A percentile compares a stretch with the other conserved stretches of the same genome.
Conservation (phyloP, 345 rosid genomes). For the Trapa bicornis region DNA sequence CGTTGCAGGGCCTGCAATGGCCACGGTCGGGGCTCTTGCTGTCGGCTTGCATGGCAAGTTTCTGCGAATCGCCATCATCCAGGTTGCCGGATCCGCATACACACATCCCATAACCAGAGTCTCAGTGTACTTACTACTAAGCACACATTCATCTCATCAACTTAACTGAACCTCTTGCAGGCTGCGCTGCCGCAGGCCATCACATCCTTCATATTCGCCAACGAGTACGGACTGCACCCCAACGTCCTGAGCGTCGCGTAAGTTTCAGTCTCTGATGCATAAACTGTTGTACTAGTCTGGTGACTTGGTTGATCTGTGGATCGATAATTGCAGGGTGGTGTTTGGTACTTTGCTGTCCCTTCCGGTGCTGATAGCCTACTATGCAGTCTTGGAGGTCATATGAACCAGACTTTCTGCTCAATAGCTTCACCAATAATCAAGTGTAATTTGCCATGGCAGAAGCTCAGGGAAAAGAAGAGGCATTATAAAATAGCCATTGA, state of each 20-base stretch:
- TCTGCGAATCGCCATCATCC: slow-evolving; percentile 25
- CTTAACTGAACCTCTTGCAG: slow-evolving; percentile 10
- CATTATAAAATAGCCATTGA: slow-evolving; percentile 1
- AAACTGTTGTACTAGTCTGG: no score
- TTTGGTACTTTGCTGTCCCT: no score
- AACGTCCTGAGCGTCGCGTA: slow-evolving; percentile 34
- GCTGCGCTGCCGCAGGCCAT: slow-evolving; percentile 37
- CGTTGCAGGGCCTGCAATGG: slow-evolving; percentile 26
- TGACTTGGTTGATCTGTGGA: no score
- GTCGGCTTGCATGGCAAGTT: slow-evolving; percentile 30
- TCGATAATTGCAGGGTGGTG: no score
- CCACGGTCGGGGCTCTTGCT: slow-evolving; percentile 19
- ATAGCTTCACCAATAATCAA: no score
- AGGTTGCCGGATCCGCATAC: slow-evolving; percentile 11
- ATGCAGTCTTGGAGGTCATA: no score
- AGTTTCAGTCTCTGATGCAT: slow-evolving; percentile 1
- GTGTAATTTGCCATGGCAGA: no score
- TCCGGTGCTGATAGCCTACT: no score
- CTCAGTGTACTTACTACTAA: neutral
- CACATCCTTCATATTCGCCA: slow-evolving; percentile 31
- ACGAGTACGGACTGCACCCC: slow-evolving; percentile 33
- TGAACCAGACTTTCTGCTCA: no score
- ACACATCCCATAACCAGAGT: neutral
- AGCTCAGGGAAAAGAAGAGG: neutral
- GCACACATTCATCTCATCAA: no score